Evolutionary conservation across 2,329 filamentous ascomycete species (phyloP).

Genomic region (Magnaporthales sp.): DNA sequence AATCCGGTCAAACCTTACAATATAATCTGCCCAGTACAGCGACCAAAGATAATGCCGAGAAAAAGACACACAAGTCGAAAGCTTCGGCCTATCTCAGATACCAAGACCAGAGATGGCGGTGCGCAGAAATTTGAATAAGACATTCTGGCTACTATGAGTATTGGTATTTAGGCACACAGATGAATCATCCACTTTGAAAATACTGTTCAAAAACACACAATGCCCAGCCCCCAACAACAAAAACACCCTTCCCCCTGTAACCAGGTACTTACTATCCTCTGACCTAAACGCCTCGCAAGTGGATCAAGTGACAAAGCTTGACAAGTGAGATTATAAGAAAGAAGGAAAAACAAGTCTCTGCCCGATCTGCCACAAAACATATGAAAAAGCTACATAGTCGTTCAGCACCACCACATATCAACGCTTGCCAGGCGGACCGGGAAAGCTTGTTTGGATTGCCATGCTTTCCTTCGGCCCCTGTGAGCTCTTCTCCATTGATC

Average conservation of each 20-base stretch:
- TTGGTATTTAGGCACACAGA: neutral
- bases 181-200: neutral
- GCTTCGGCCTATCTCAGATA: neutral
- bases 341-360: neutral
- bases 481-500: conserved; percentile 12
- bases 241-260: neutral
- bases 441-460: conserved; percentile 29
- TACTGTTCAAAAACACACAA: neutral
- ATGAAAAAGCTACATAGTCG: neutral
- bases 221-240: neutral
- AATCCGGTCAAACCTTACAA: neutral
- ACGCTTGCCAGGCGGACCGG: conserved; percentile 22
- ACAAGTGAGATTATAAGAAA: conserved; percentile 7
- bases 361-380: neutral
- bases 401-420: neutral
- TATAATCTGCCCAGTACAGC: too few relatives aligned
- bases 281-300: neutral
- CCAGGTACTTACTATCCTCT: neutral
- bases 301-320: neutral
- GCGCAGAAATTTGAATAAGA: neutral
- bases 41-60: neutral
- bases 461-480: conserved; percentile 22
- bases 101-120: neutral
- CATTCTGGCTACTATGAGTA: too few relatives aligned
- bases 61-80: neutral